Percentiles rank a stretch among this genome's conserved stretches.
Conservation (phyloP, 495 filamentous ascomycete genomes). For the Amphirosellinia nigrospora region DNA sequence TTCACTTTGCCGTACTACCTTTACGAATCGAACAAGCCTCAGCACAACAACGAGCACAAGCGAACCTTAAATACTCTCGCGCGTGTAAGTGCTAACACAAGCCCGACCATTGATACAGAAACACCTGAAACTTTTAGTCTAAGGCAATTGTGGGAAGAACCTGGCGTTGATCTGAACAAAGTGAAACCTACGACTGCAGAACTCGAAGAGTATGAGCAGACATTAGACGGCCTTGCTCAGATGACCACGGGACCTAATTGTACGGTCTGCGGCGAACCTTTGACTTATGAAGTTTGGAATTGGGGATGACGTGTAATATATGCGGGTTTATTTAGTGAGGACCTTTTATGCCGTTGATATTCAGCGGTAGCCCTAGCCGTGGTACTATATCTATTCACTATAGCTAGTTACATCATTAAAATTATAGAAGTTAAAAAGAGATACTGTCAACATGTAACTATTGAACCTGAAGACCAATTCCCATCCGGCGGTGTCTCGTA, state of each 20-base stretch:
- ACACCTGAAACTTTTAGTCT: not conserved
- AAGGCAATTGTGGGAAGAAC: not conserved
- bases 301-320: not conserved
- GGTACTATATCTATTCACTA: too few relatives aligned
- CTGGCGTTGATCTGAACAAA: not conserved
- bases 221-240: not conserved
- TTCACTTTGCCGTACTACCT: not conserved
- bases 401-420: too few relatives aligned
- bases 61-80: not conserved
- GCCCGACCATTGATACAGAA: not conserved
- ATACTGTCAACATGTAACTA: too few relatives aligned
- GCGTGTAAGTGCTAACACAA: not conserved
- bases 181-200: not conserved
- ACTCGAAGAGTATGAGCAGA: not conserved
- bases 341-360: not conserved
- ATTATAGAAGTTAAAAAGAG: too few relatives aligned
- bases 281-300: not conserved
- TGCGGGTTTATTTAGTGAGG: slow-evolving; percentile 2
- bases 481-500: too few relatives aligned
- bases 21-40: not conserved
- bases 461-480: too few relatives aligned
- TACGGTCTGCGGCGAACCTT: not conserved
- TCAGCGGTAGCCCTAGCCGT: not conserved
- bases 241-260: not conserved
- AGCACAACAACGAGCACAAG: not conserved